Base-by-base conservation (phyloP, 345 rosid genomes). In the Rubroshorea leprosula region DNA sequence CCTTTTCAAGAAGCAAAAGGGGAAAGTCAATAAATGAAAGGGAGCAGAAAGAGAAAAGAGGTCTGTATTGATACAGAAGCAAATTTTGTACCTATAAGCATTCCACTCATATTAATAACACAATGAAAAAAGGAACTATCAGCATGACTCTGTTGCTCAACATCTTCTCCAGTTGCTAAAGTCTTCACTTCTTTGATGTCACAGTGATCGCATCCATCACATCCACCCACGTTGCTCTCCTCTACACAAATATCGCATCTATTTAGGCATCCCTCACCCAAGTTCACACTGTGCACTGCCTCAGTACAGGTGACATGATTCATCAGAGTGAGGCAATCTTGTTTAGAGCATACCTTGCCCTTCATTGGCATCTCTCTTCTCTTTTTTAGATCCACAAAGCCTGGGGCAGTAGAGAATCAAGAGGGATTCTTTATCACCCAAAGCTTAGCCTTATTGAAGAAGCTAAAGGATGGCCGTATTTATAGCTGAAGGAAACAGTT, bases 81-180 rank as follows among this genome's bases (percentile, higher is more conserved):
- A 27, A 27, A 27, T 3, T 27, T 8, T 19, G 48, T 69, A 88
- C 96, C 96, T 46, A 88, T 81, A 55, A 88, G 96, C 93, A 88
- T 88, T 63, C 93, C 93, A 27, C 77, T 74, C 96, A 88, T 88
- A 75, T 88, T 88, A 72, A 79, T 57, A 62, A 79, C 93, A 35
- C 92, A 78, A 64, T 83, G 87, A 66, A 75, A 65, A 59, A 85
- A 81, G 3, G 96, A 88, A 55, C 81, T 62, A 57, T 82, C 59
- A 6, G 69, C 74, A 39, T 27, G 16, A 5, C 20, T 26, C 9
- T 54, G 48, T 21, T 56, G 35, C 53, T 57, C 52, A 3, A 20
- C 70, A 20, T 12, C 46, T 11, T 63, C 47, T 3, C 6, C 18
- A 21, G 14, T 60, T 5, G n/a, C 38, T 18, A 1, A 13, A 44